Evolutionary conservation across 1,139 yeast genomes (phyloP).

Genomic region (Suhomyces ambrosiae): DNA sequence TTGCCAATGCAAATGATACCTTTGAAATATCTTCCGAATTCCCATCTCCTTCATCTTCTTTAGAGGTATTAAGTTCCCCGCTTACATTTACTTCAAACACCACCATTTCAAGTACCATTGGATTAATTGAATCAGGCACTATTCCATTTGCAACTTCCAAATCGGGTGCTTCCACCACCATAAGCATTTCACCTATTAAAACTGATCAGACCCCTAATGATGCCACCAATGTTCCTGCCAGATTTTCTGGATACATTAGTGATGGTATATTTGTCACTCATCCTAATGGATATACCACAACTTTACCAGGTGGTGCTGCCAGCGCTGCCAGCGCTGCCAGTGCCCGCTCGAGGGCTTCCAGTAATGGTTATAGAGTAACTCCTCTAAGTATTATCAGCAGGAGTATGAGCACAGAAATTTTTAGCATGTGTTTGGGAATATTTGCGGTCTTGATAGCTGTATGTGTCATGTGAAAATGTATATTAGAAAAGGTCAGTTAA

Average conservation of each 20-base stretch:
- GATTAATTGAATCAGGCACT: constrained; percentile 37
- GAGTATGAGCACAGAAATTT: neutral
- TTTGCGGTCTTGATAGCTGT: constrained; percentile 1
- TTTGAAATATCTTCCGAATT: constrained; percentile 1
- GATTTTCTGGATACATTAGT: constrained; percentile 11
- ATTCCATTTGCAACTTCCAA: constrained; percentile 50
- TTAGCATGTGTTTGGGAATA: neutral
- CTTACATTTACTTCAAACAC: constrained; percentile 2
- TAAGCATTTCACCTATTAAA: neutral
- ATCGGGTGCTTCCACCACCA: neutral
- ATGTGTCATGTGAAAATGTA: constrained; percentile 3
- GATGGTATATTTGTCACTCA: constrained; percentile 10
- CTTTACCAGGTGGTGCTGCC: constrained; percentile 13
- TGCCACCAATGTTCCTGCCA: constrained; percentile 9
- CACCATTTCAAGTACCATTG: constrained; percentile 22
- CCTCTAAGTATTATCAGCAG: neutral
- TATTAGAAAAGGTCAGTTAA: neutral
- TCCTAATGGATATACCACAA: constrained; percentile 5
- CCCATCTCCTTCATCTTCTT: neutral
- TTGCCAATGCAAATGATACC: constrained; percentile 47
- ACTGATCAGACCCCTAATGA: neutral
- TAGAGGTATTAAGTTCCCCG: neutral
- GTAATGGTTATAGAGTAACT: neutral
- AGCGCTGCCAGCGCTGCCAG: constrained; percentile 7
- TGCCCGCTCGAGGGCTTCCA: neutral